Base-by-base conservation (phyloP, 129 eudicot genomes). In the Flaveria ramosissima region DNA sequence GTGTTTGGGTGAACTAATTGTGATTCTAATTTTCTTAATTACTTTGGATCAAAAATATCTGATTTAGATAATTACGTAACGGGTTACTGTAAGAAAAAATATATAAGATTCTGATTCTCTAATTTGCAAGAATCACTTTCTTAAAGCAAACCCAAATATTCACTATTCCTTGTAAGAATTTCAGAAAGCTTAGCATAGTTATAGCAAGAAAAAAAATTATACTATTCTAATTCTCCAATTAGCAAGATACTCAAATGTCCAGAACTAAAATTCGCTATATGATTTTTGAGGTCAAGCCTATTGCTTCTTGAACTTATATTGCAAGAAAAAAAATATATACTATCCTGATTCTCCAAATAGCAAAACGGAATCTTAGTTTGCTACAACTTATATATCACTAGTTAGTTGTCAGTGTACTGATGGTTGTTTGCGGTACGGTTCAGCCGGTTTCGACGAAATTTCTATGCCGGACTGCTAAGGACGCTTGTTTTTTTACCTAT, bases 81-180 rank as follows among this genome's bases (percentile, higher is more conserved):
- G 14, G 32, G 21, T 64, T 64, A 9, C 15, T 17, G 6, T 36
- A 32, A 65, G 23, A 32, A 36, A 39, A 16, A 30, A 16, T 7
- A 14, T 15, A 36, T 36, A 3, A 27, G 13, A 64, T 32, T 32
- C 48, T 36, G 47, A 61, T 36, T 39, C 30, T 17, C 13, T 26
- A 32, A 66, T 39, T 36, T 17, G 30, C 71, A 41, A 66, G 14
- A 66, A 41, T 66, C 51, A 41, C 71, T 39, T 66, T 41, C 39
- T 30, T 13, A 32, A 64, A 39, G 71, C 71, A 66, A 8, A 41
- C n/a, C 27, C 51, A 39, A n/a, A 64, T n/a, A 39, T 64, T 32
- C 48, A 36, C 10, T 17, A 32, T 36, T 30, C 14, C 23, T 9
- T 7, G 24, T n/a, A n/a, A 32, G 48, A 19, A 36, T 32, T 17